Base-by-base conservation (phyloP, 2,329 filamentous ascomycete species). In the Huntiella abstrusa region DNA sequence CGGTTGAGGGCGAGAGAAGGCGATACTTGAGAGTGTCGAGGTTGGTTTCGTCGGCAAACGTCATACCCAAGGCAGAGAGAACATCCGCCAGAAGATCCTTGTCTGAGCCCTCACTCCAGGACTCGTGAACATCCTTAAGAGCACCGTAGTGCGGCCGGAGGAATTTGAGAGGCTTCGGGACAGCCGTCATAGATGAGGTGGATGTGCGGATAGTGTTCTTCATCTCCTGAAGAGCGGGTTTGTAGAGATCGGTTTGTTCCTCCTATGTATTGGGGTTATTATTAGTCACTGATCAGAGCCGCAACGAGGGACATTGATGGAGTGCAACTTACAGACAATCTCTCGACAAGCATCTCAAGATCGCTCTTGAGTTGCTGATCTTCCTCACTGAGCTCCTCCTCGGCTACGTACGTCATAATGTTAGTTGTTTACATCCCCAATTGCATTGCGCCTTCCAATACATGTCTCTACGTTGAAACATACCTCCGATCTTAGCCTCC, bases 201-300 rank as follows among this genome's bases (percentile, higher is more conserved):
- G 91, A 94, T 47, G 91, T 98, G 70, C 95, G 96, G 71, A 98
- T 98, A 60, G 85, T 92, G 58, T 80, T 85, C 70, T 95, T 96
- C 77, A 98, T 95, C 54, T 86, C 82, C 64, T 96, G 87, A 54
- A 98, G 70, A 46, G 91, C 83, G 50, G 87, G 76, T 62, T 87
- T 88, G 69, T 96, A 95, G 55, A 96, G 80, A 49, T 77, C 78
- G 54, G 73, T 71, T 65, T 96, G 83, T 54, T 80, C 72, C 68
- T 96, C 91, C 84, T 93, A 57, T 3, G 51, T 39, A 38, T 8
- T 17, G 52, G 12, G 5, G 3, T 15, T 15, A 10, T 36, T 32
- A 7, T 7, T 11, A 33, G 36, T 6, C 43, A 41, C 16, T 39
- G 51, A 12, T n/a, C 11, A 54, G 43, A 41, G 10, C 13, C 32